Conservation (phyloP, 2,329 filamentous ascomycete species). For the Aspergillus sp. region DNA sequence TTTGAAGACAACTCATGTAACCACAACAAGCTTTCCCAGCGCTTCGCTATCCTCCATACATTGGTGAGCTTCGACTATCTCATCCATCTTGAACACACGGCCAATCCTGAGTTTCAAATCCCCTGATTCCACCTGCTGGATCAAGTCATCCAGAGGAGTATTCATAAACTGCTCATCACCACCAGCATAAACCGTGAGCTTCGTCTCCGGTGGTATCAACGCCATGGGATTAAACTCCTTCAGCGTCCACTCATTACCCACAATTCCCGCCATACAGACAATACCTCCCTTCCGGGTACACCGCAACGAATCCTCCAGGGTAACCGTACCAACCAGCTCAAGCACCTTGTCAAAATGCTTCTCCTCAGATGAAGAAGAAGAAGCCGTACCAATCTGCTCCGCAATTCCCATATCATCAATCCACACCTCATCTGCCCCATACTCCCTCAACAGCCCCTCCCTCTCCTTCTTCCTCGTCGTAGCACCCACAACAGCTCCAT, state of each 20-base stretch:
- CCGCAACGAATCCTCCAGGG: slow-evolving; percentile 37
- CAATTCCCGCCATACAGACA: slow-evolving; percentile 42
- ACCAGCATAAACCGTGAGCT: slow-evolving; percentile 37
- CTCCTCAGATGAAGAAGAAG: slow-evolving; percentile 5
- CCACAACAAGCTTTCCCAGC: slow-evolving; percentile 41
- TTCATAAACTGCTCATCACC: slow-evolving; percentile 33
- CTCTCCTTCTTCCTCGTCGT: slow-evolving; percentile 35
- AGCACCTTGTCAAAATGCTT: slow-evolving; percentile 39
- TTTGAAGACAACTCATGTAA: slow-evolving; percentile 3
- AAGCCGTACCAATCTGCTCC: slow-evolving; percentile 22
- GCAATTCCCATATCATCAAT: slow-evolving; percentile 38
- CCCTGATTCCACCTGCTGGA: slow-evolving; percentile 30
- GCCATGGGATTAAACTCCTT: slow-evolving; percentile 38
- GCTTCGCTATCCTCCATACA: slow-evolving; percentile 40
- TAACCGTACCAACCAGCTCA: slow-evolving; percentile 40
- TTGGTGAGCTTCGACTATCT: slow-evolving; percentile 41
- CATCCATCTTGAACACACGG: slow-evolving; percentile 36
- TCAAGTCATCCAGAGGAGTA: slow-evolving; percentile 35
- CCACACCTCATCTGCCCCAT: slow-evolving; percentile 38
- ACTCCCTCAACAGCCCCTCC: slow-evolving; percentile 30
- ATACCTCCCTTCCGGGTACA: slow-evolving; percentile 34
- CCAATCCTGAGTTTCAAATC: slow-evolving; percentile 36
- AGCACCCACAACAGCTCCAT: slow-evolving; percentile 32
- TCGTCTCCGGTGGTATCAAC: slow-evolving; percentile 32
- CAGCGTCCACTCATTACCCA: slow-evolving; percentile 36